Evolutionary conservation across 352 stramenopile species (phyloP).

Genomic region (Pythium biforme): DNA sequence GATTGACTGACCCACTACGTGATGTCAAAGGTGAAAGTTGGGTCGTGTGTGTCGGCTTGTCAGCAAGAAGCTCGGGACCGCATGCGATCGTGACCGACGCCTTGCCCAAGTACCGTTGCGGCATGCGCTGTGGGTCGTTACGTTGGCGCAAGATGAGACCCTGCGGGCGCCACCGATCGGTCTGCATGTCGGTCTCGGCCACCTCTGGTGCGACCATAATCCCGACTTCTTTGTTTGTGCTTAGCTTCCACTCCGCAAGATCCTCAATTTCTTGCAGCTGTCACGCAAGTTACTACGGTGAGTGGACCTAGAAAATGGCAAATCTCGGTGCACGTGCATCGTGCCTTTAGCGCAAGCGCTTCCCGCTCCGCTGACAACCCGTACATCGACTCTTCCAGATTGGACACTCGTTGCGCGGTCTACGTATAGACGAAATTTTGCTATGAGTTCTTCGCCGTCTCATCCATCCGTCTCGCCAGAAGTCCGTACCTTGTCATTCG

Average conservation of each 20-base stretch:
- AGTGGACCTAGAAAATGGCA: too few relatives aligned
- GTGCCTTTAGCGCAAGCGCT: conserved; percentile 40
- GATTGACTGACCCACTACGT: conserved; percentile 24
- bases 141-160: conserved; percentile 71
- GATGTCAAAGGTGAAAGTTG: conserved; percentile 10
- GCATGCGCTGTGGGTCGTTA: conserved; percentile 64
- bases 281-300: neutral
- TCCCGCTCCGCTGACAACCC: conserved; percentile 38
- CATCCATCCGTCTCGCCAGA: neutral
- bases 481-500: conserved; percentile 45
- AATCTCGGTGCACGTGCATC: too few relatives aligned
- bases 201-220: conserved; percentile 43
- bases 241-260: conserved; percentile 42
- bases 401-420: conserved; percentile 48
- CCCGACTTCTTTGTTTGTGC: conserved; percentile 64
- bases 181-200: conserved; percentile 61
- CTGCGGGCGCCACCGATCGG: conserved; percentile 67
- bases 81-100: conserved; percentile 69
- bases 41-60: conserved; percentile 3
- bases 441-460: neutral
- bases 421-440: conserved; percentile 5
- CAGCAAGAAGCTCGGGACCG: conserved; percentile 38
- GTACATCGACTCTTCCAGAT: conserved; percentile 33
- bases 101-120: conserved; percentile 68
- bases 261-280: conserved; percentile 69